phyloP scores from a whole-genome alignment of 805 yeast genomes.

The Candida vartiovaarae region DNA sequence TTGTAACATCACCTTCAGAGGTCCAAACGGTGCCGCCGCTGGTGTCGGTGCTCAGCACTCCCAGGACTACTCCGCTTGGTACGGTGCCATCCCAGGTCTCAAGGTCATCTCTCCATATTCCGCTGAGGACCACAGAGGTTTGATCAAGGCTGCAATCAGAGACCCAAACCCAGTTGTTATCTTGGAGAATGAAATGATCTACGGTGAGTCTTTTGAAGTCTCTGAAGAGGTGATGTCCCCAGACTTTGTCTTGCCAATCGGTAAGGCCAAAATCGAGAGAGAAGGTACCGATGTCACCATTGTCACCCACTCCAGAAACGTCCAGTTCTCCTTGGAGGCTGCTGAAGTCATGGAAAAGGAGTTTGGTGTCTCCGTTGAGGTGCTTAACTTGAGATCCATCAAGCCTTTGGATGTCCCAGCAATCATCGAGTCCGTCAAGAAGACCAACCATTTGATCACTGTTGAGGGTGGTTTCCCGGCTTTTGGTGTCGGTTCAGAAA shows the following conservation, averaged over 20 bases:
- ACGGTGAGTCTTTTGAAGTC: slow-evolving; percentile 87
- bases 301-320: slow-evolving; percentile 89
- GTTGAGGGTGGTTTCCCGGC: slow-evolving; percentile 98
- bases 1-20: slow-evolving; percentile 96
- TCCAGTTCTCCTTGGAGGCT: slow-evolving; percentile 78
- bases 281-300: slow-evolving; percentile 88
- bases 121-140: slow-evolving; percentile 93
- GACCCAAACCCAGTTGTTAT: slow-evolving; percentile 98
- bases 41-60: slow-evolving; percentile 99
- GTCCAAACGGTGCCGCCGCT: slow-evolving; percentile 99
- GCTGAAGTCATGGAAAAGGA: slow-evolving; percentile 82
- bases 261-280: slow-evolving; percentile 91
- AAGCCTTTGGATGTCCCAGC: slow-evolving; percentile 92
- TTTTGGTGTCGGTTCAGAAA: slow-evolving; percentile 98
- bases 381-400: slow-evolving; percentile 90
- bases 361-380: slow-evolving; percentile 87
- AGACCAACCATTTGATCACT: slow-evolving; percentile 92
- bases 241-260: slow-evolving; percentile 89
- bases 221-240: slow-evolving; percentile 83
- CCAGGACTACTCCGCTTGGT: slow-evolving; percentile 97
- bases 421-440: slow-evolving; percentile 81
- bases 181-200: slow-evolving; percentile 91
- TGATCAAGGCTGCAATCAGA: slow-evolving; percentile 92
- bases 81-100: slow-evolving; percentile 96
- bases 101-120: slow-evolving; percentile 94